Percentiles rank a stretch among this genome's conserved stretches.
These are phyloP conservation scores for Beauveria sp. DNA, from an alignment of 2,329 filamentous ascomycete genomes.

Conservation along the genomic window DNA sequence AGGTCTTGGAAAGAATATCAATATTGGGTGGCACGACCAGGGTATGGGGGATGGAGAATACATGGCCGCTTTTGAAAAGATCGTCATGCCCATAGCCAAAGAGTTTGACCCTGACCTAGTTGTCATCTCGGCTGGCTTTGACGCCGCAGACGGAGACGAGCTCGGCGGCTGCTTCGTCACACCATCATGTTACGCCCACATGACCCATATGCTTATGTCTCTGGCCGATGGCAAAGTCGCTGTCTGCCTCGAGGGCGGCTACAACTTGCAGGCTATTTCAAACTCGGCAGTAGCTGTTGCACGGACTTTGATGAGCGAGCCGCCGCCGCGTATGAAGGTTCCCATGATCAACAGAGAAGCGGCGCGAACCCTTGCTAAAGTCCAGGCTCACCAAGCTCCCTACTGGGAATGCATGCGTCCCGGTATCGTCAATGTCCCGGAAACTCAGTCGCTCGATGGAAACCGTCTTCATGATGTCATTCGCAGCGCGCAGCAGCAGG, in stretches of 20 bases:
- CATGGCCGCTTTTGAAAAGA: conserved; percentile 88
- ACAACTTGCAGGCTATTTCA: conserved; percentile 89
- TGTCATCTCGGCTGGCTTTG: conserved; percentile 92
- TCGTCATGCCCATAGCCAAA: conserved; percentile 91
- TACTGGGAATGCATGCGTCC: conserved; percentile 89
- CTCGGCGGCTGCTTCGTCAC: conserved; percentile 90
- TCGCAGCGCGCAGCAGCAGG: conserved; percentile 65
- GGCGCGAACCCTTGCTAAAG: conserved; percentile 47
- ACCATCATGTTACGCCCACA: conserved; percentile 87
- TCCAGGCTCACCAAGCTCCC: conserved; percentile 53
- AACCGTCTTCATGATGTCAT: conserved; percentile 73
- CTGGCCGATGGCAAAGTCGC: conserved; percentile 82
- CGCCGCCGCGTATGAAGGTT: conserved; percentile 57
- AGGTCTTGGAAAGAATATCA: conserved; percentile 56
- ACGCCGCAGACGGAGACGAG: conserved; percentile 88
- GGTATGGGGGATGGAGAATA: conserved; percentile 96
- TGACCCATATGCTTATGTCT: conserved; percentile 99
- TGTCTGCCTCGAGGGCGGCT: conserved; percentile 91
- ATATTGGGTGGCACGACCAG: conserved; percentile 60
- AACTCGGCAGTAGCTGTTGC: conserved; percentile 88
- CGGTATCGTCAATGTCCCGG: conserved; percentile 47
- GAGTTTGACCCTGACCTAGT: conserved; percentile 94
- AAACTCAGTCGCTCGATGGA: conserved; percentile 44
- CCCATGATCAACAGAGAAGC: conserved; percentile 52
- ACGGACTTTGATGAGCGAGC: conserved; percentile 89